Evolutionary conservation across 2,329 filamentous ascomycete species (phyloP).

Genomic region (Xylariaceae sp.): DNA sequence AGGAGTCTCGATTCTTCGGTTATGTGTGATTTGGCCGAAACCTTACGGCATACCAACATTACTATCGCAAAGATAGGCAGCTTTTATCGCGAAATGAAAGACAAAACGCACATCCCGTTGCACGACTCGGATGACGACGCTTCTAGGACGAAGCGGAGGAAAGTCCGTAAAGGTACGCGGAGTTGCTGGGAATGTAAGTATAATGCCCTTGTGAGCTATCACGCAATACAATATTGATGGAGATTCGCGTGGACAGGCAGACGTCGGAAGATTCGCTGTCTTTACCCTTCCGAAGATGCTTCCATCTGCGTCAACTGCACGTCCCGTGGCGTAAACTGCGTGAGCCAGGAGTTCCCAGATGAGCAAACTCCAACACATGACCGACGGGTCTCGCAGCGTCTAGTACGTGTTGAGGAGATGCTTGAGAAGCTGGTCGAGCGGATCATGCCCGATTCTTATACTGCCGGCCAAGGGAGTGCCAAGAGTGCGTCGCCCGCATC

Average conservation of each 20-base stretch:
- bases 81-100: conserved; percentile 11
- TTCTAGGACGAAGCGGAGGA: conserved; percentile 37
- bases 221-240: background rate
- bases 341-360: conserved; percentile 45
- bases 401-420: conserved; percentile 45
- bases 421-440: conserved; percentile 44
- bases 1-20: background rate
- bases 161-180: conserved; percentile 49
- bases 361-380: conserved; percentile 35
- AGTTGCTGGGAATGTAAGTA: conserved; percentile 53
- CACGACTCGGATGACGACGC: conserved; percentile 15
- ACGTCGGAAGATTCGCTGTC: conserved; percentile 47
- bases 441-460: conserved; percentile 31
- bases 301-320: conserved; percentile 43
- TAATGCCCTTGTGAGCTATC: background rate
- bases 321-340: conserved; percentile 38
- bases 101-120: conserved; percentile 14
- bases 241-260: conserved; percentile 30
- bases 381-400: conserved; percentile 39
- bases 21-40: background rate
- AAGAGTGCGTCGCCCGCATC: conserved; percentile 27
- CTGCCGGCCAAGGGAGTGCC: conserved; percentile 22
- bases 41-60: background rate
- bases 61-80: too few species aligned
- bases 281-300: conserved; percentile 38